Conservation (phyloP, 495 filamentous ascomycete species). For the Talaromyces borbonicus region DNA sequence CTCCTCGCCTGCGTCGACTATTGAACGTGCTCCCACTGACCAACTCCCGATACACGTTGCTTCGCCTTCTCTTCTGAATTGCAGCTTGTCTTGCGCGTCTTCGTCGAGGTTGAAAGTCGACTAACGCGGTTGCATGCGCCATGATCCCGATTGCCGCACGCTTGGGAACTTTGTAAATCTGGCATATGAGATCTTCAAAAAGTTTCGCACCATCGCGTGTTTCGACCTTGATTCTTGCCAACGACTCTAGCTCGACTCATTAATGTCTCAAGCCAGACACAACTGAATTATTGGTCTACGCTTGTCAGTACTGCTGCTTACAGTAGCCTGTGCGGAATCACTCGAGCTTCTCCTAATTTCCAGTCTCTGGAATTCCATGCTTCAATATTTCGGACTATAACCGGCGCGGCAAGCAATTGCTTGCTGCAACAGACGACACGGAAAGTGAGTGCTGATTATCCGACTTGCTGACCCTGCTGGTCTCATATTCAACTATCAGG, state of each 20-base stretch:
- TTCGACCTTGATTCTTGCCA: background rate
- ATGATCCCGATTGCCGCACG: background rate
- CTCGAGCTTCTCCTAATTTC: background rate
- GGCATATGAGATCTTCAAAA: background rate
- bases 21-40: constrained; percentile 3
- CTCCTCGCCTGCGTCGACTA: constrained; percentile 7
- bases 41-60: constrained; percentile 6
- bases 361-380: constrained; percentile 32
- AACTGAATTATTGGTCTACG: no score
- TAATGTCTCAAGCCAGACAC: no score
- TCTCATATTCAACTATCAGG: no score
- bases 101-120: no score
- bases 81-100: constrained; percentile 11
- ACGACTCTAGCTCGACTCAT: no score
- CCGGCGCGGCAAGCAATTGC: constrained; percentile 45
- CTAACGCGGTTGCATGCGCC: constrained; percentile 2
- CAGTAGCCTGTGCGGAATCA: no score
- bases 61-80: no score
- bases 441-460: constrained; percentile 32
- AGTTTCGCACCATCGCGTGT: background rate
- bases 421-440: constrained; percentile 46
- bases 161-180: constrained; percentile 4
- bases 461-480: no score
- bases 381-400: constrained; percentile 45
- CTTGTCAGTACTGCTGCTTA: no score